Conservation (phyloP, 2,329 filamentous ascomycete species). For the Pseudocercospora fijiensis region DNA sequence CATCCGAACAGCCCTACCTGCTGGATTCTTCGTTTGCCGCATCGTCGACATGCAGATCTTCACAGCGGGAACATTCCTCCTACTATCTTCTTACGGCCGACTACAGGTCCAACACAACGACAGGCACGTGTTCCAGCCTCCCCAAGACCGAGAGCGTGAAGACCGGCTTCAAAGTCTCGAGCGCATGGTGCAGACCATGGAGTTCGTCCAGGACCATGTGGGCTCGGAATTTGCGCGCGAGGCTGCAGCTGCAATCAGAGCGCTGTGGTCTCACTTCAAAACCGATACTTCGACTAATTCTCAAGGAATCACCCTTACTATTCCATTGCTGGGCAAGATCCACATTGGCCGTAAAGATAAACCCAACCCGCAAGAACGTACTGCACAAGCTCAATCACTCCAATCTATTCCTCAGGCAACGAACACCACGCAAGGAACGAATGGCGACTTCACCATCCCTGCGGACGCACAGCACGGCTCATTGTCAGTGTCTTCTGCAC, state of each 20-base stretch:
- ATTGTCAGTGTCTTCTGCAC: neutral
- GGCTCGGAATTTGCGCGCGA: slow-evolving; percentile 27
- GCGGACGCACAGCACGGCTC: neutral
- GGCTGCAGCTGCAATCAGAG: slow-evolving; percentile 25
- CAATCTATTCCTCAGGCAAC: neutral
- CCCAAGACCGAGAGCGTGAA: neutral
- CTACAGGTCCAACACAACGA: neutral
- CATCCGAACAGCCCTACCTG: slow-evolving; percentile 25
- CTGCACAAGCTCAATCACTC: neutral
- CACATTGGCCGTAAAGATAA: slow-evolving; percentile 20
- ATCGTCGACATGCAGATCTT: slow-evolving; percentile 33
- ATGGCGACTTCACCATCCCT: neutral
- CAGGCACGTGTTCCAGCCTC: neutral
- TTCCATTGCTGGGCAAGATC: slow-evolving; percentile 27
- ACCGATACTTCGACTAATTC: slow-evolving; percentile 6
- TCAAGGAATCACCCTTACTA: slow-evolving; percentile 17
- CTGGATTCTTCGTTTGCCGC: slow-evolving; percentile 32
- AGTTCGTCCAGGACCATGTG: slow-evolving; percentile 19
- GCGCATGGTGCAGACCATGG: slow-evolving; percentile 24
- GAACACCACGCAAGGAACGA: neutral
- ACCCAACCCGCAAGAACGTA: neutral
- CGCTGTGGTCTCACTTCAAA: slow-evolving; percentile 22
- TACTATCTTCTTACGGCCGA: slow-evolving; percentile 27
- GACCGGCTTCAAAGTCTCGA: slow-evolving; percentile 16
- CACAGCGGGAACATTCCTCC: neutral